Evolutionary conservation across 2,329 filamentous ascomycete species (phyloP).

Genomic region (Penicillium sp.): DNA sequence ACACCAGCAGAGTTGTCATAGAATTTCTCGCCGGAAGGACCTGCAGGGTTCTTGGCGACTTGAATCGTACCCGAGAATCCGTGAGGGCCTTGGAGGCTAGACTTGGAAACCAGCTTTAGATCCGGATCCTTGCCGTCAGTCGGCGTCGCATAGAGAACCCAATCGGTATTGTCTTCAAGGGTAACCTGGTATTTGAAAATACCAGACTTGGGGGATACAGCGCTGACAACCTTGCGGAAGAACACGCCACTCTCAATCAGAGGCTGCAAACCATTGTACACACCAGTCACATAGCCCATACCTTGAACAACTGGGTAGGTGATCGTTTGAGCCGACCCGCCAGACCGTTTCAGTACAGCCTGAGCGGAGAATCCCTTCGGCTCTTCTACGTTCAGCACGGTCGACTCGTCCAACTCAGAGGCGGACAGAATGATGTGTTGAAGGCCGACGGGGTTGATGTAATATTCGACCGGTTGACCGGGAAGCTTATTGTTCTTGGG

Average conservation of each 20-base stretch:
- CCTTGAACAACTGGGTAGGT: conserved; percentile 84
- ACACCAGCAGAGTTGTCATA: conserved; percentile 75
- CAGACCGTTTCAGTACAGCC: conserved; percentile 61
- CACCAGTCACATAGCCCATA: conserved; percentile 78
- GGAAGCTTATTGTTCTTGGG: conserved; percentile 51
- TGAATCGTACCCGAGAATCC: conserved; percentile 78
- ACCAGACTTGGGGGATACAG: conserved; percentile 56
- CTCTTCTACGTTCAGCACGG: conserved; percentile 54
- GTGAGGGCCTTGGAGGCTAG: conserved; percentile 60
- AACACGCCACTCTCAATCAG: conserved; percentile 70
- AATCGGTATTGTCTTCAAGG: conserved; percentile 68
- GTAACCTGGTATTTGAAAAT: conserved; percentile 73
- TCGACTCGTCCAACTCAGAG: conserved; percentile 63
- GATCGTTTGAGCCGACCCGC: conserved; percentile 58
- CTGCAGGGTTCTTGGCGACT: conserved; percentile 69
- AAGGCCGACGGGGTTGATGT: conserved; percentile 76
- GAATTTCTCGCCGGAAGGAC: conserved; percentile 58
- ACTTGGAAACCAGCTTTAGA: conserved; percentile 66
- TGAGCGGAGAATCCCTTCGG: conserved; percentile 60
- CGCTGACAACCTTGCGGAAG: conserved; percentile 62
- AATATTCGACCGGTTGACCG: conserved; percentile 64
- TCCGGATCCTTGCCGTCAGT: conserved; percentile 59
- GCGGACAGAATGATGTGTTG: conserved; percentile 80
- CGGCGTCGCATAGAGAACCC: conserved; percentile 75
- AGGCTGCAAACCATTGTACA: conserved; percentile 69